These are phyloP conservation scores for Phylloporus arenicola DNA, from an alignment of 768 basidiomycete genomes.

Conservation along the genomic window DNA sequence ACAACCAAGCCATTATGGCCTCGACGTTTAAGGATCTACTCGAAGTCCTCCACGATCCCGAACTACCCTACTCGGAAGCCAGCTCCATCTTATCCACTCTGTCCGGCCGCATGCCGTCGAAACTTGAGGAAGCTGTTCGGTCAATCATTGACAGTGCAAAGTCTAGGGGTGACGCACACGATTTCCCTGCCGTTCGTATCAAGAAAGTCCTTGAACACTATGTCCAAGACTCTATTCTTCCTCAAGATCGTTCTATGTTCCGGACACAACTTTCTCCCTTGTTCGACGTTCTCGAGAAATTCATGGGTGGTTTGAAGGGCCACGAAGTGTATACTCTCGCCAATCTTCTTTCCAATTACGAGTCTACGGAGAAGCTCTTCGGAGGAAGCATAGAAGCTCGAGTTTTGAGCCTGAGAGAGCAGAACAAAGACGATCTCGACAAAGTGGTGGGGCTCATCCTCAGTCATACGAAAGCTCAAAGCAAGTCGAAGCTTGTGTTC, in stretches of 20 bases:
- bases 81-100: slow-evolving; percentile 79
- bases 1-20: slow-evolving; percentile 90
- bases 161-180: slow-evolving; percentile 63
- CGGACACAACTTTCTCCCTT: slow-evolving; percentile 65
- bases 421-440: slow-evolving; percentile 89
- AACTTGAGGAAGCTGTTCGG: slow-evolving; percentile 84
- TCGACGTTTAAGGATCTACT: slow-evolving; percentile 84
- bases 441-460: slow-evolving; percentile 81
- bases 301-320: slow-evolving; percentile 74
- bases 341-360: slow-evolving; percentile 70
- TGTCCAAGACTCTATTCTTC: slow-evolving; percentile 71
- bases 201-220: slow-evolving; percentile 85
- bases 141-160: slow-evolving; percentile 71
- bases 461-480: slow-evolving; percentile 92
- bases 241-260: slow-evolving; percentile 79
- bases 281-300: slow-evolving; percentile 72
- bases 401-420: slow-evolving; percentile 83
- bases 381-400: slow-evolving; percentile 92
- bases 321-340: slow-evolving; percentile 83
- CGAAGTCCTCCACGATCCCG: slow-evolving; percentile 72
- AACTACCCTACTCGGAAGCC: slow-evolving; percentile 85
- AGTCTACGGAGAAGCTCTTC: slow-evolving; percentile 85
- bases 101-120: slow-evolving; percentile 88
- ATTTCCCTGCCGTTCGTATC: slow-evolving; percentile 87
- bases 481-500: slow-evolving; percentile 85